A percentile compares a stretch with the other conserved stretches of the same genome.
Conservation (phyloP, 345 rosid genomes). For the Euphorbia peplus region DNA sequence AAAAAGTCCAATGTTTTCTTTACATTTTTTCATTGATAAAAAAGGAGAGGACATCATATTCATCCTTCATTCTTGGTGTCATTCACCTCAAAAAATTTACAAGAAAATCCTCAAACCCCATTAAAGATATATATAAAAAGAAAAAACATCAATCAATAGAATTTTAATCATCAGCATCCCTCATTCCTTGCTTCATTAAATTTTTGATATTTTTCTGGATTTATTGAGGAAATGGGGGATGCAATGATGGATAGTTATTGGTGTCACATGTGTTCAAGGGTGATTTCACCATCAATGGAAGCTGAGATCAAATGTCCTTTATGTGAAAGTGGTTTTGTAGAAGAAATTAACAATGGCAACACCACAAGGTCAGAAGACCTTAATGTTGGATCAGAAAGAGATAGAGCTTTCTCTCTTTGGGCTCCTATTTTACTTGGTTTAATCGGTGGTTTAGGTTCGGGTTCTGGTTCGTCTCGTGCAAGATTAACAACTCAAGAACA, state of each 20-base stretch:
- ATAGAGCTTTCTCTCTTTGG: constrained; percentile 33
- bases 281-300: constrained; percentile 44
- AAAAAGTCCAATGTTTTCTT: constrained; percentile 5
- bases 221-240: constrained; percentile 46
- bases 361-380: constrained; percentile 1
- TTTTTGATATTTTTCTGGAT: no score
- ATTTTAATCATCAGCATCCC: no score
- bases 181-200: background rate
- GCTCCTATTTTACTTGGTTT: constrained; percentile 40
- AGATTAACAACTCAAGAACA: constrained; percentile 23
- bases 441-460: constrained; percentile 31
- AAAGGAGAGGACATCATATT: constrained; percentile 9
- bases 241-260: constrained; percentile 46
- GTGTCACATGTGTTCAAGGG: constrained; percentile 58
- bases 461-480: constrained; percentile 21
- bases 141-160: constrained; percentile 21
- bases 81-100: constrained; percentile 5
- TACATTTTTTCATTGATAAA: background rate
- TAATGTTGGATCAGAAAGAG: constrained; percentile 28
- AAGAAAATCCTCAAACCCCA: background rate
- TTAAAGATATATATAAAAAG: constrained; percentile 2
- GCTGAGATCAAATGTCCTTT: constrained; percentile 46
- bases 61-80: background rate
- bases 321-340: constrained; percentile 58
- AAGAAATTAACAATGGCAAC: constrained; percentile 32